Evolutionary conservation across 306 rosid genomes (phyloP).

Genomic region (Rubus parviflorus): DNA sequence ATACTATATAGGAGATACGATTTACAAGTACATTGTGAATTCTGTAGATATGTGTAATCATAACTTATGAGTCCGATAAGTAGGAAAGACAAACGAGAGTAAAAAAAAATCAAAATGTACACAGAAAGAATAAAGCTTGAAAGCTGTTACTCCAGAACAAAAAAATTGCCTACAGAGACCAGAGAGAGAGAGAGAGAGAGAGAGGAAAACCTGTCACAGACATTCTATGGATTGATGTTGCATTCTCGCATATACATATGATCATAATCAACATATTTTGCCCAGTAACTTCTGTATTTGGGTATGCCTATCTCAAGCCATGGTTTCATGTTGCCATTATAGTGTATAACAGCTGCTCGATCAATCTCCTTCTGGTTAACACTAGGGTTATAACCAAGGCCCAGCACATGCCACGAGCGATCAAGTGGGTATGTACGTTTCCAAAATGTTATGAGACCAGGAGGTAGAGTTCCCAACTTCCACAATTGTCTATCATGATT

Average conservation of each 20-base stretch:
- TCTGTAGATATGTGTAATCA: background rate
- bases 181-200: conserved; percentile 34
- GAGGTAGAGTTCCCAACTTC: conserved; percentile 96
- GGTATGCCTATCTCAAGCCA: conserved; percentile 97
- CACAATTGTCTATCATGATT: conserved; percentile 88
- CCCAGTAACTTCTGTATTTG: conserved; percentile 73
- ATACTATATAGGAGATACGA: background rate
- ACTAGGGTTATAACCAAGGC: conserved; percentile 80
- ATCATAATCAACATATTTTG: conserved; percentile 65
- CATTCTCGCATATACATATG: conserved; percentile 75
- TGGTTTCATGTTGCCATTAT: conserved; percentile 94
- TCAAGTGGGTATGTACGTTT: conserved; percentile 72
- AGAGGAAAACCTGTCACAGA: conserved; percentile 34
- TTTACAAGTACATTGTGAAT: conserved; percentile 4
- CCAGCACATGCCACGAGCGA: conserved; percentile 79
- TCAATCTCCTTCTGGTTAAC: conserved; percentile 65
- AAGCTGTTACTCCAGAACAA: conserved; percentile 31
- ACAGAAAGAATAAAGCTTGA: conserved; percentile 54
- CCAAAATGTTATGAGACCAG: conserved; percentile 97
- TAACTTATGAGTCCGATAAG: background rate
- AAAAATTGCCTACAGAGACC: conserved; percentile 43
- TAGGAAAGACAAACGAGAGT: background rate
- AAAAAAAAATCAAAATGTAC: conserved; percentile 26
- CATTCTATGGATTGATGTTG: conserved; percentile 75
- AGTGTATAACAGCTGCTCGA: conserved; percentile 82